Conservation (phyloP, 2,329 filamentous ascomycete genomes). For the Pestalotiopsis sp. region DNA sequence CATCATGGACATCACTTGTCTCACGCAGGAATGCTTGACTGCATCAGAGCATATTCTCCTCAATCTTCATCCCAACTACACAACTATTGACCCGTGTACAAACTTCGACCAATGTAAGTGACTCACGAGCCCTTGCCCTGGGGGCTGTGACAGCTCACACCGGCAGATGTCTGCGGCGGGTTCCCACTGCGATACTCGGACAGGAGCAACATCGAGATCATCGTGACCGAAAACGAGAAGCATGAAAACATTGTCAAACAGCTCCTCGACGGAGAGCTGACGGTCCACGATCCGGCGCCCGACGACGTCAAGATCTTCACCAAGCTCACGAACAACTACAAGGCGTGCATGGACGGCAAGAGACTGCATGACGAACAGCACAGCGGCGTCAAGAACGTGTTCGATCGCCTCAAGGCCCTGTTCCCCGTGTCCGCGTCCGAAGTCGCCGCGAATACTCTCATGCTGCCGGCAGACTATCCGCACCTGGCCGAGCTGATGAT, state of each 20-base stretch:
- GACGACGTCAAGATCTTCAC: not conserved
- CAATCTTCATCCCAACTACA: not conserved
- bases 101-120: not conserved
- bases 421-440: not conserved
- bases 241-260: not conserved
- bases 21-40: too few species aligned
- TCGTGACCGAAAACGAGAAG: not conserved
- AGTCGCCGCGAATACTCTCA: too few species aligned
- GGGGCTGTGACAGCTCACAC: not conserved
- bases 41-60: not conserved
- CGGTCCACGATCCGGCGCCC: not conserved
- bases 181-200: not conserved
- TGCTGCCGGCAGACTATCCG: too few species aligned
- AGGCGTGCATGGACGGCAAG: not conserved
- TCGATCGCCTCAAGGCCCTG: not conserved
- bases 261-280: not conserved
- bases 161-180: not conserved
- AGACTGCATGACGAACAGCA: not conserved
- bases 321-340: not conserved
- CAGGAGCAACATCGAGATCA: not conserved
- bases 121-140: not conserved
- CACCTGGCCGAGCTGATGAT: too few species aligned
- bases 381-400: not conserved
- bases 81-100: not conserved
- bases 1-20: too few species aligned